phyloP scores from a whole-genome alignment of 148 eudicot species.

The Arbutus unedo region DNA sequence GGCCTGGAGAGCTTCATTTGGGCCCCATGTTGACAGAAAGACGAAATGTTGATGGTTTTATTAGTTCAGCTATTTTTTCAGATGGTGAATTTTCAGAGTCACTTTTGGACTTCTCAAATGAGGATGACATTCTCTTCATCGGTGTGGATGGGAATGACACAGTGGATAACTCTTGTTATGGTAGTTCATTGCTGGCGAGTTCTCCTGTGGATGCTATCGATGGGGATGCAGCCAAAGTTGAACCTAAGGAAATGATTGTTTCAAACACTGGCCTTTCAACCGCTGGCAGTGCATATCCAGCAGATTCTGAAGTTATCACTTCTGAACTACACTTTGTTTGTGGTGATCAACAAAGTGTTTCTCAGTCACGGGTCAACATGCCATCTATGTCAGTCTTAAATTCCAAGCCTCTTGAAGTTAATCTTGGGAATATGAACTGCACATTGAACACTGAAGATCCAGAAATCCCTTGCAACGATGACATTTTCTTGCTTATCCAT shows the following conservation, averaged over 20 bases:
- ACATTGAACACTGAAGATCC: slow-evolving; percentile 68
- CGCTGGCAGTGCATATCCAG: slow-evolving; percentile 25
- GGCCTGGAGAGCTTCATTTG: slow-evolving; percentile 22
- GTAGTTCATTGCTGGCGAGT: slow-evolving; percentile 30
- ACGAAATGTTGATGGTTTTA: slow-evolving; percentile 27
- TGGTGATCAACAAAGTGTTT: slow-evolving; percentile 17
- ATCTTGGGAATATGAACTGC: slow-evolving; percentile 46
- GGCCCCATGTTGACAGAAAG: slow-evolving; percentile 26
- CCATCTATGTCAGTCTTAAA: slow-evolving; percentile 29
- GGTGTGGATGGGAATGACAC: slow-evolving; percentile 48
- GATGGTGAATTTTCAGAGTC: slow-evolving; percentile 23
- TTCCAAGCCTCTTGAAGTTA: slow-evolving; percentile 37
- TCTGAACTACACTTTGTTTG: slow-evolving; percentile 3
- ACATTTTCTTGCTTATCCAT: slow-evolving; percentile 59
- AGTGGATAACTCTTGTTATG: slow-evolving; percentile 31
- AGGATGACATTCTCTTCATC: slow-evolving; percentile 38
- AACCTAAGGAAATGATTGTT: slow-evolving; percentile 29
- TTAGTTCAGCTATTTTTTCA: slow-evolving; percentile 24
- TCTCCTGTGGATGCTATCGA: slow-evolving; percentile 30
- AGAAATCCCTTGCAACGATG: slow-evolving; percentile 79
- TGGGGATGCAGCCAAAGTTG: slow-evolving; percentile 30
- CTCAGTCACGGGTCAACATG: slow-evolving; percentile 25
- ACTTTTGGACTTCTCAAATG: slow-evolving; percentile 45
- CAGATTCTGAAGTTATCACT: slow-evolving; percentile 20
- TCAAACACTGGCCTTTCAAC: too few relatives aligned